Percentiles rank a stretch among this genome's conserved stretches.
Evolutionary conservation across 805 yeast species (phyloP).

Genomic region (Yamadazyma takamatsuzukensis): DNA sequence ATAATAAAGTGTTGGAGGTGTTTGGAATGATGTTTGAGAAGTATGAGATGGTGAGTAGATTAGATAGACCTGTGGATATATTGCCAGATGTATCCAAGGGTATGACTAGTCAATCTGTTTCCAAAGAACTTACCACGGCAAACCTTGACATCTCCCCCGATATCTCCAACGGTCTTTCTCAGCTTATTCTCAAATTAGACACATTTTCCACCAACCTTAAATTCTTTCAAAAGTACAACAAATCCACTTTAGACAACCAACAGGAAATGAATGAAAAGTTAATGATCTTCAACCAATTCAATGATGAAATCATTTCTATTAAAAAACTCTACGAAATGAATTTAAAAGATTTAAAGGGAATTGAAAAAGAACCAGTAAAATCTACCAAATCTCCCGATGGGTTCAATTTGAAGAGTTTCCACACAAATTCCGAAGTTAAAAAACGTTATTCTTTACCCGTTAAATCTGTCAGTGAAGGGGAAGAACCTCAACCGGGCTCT

Average conservation of each 20-base stretch:
- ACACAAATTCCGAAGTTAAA: conserved; percentile 22
- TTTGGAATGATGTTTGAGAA: conserved; percentile 24
- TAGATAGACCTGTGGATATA: conserved; percentile 5
- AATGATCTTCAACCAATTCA: conserved; percentile 33
- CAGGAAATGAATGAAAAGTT: conserved; percentile 35
- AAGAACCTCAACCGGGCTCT: conserved; percentile 2
- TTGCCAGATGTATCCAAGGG: conserved; percentile 3
- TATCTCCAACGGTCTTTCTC: no score
- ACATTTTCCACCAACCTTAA: conserved; percentile 31
- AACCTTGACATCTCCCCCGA: no score
- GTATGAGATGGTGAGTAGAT: conserved; percentile 15
- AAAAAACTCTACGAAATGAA: conserved; percentile 29
- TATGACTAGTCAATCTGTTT: not conserved
- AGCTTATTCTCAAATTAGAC: conserved; percentile 27
- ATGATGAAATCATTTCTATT: conserved; percentile 25
- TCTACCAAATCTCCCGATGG: conserved; percentile 16
- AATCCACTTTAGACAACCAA: conserved; percentile 22
- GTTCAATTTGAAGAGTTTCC: conserved; percentile 33
- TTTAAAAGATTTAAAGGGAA: conserved; percentile 20
- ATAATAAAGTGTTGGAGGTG: conserved; percentile 19
- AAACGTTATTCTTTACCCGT: conserved; percentile 22
- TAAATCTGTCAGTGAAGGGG: not conserved
- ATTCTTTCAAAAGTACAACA: conserved; percentile 36
- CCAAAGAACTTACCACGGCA: not conserved
- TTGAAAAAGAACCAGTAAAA: conserved; percentile 6